A percentile compares a stretch with the other conserved stretches of the same genome.
Evolutionary conservation across 1,139 yeast species (phyloP).

Genomic region (Geotrichum candidum): DNA sequence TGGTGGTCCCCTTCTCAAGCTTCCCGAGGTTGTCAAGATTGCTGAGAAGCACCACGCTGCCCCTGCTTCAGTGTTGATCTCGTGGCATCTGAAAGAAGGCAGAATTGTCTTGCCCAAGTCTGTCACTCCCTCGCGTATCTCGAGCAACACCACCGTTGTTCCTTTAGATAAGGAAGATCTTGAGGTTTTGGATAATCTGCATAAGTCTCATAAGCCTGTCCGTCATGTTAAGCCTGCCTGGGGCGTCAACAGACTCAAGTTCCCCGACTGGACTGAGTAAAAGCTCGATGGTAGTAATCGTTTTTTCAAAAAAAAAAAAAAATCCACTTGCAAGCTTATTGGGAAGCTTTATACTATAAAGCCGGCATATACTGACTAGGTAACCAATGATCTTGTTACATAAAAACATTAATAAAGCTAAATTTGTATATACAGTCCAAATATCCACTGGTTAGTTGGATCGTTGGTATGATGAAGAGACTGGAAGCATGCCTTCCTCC

Average conservation of each 20-base stretch:
- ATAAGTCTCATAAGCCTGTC: constrained; percentile 43
- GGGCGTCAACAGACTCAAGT: constrained; percentile 30
- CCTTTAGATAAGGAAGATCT: constrained; percentile 52
- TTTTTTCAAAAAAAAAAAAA: no score
- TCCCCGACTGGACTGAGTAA: constrained; percentile 30
- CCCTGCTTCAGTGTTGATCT: constrained; percentile 57
- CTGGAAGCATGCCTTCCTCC: no score
- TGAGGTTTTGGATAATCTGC: constrained; percentile 42
- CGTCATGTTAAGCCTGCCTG: constrained; percentile 45
- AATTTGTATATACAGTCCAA: no score
- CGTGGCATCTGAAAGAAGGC: constrained; percentile 70
- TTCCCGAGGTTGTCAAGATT: constrained; percentile 44
- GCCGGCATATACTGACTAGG: no score
- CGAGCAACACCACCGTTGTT: constrained; percentile 49
- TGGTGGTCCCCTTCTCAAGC: constrained; percentile 56
- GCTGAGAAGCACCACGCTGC: constrained; percentile 53
- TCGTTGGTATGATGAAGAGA: no score
- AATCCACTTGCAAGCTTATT: no score
- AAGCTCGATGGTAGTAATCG: background rate
- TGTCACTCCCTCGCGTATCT: constrained; percentile 53
- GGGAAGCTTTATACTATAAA: no score
- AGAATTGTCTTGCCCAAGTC: constrained; percentile 72
- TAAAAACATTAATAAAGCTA: no score
- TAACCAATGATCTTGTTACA: no score
- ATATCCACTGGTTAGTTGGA: no score